These are phyloP conservation scores for Pyrus hybrid DNA, from an alignment of 331 rosid genomes.

Conservation along the genomic window DNA sequence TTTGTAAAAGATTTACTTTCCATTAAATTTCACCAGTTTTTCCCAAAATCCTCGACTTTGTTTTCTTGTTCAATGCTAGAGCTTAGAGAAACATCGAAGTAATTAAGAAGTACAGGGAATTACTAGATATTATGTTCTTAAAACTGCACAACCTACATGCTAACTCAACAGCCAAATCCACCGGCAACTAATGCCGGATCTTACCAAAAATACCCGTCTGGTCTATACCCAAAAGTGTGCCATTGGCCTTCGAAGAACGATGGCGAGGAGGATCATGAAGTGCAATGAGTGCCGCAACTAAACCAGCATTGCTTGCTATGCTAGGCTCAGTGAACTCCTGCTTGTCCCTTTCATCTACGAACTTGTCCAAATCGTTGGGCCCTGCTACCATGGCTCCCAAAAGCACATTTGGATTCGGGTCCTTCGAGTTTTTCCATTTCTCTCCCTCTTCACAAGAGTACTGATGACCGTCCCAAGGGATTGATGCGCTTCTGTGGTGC, in stretches of 20 bases:
- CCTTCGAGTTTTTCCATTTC: conserved; percentile 45
- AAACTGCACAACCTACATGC: too few species aligned
- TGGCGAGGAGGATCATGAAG: conserved; percentile 45
- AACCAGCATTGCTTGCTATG: conserved; percentile 78
- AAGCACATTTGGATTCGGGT: conserved; percentile 51
- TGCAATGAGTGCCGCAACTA: conserved; percentile 75
- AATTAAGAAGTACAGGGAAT: too few species aligned
- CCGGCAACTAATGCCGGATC: not conserved
- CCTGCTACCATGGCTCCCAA: conserved; percentile 85
- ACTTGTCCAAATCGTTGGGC: conserved; percentile 48
- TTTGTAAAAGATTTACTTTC: too few species aligned
- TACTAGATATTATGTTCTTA: too few species aligned
- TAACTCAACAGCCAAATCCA: too few species aligned
- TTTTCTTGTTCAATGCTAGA: too few species aligned
- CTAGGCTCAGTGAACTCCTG: conserved; percentile 59
- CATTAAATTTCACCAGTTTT: too few species aligned
- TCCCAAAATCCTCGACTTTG: too few species aligned
- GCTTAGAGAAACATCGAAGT: too few species aligned
- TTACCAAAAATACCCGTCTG: conserved; percentile 33
- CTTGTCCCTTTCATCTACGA: conserved; percentile 49
- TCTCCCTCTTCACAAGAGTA: conserved; percentile 42
- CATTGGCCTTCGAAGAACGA: not conserved
- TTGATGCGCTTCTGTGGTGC: conserved; percentile 76
- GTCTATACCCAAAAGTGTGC: conserved; percentile 47
- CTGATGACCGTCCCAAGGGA: conserved; percentile 47